phyloP scores from a whole-genome alignment of 306 rosid species.

The Abrus pulchellus region DNA sequence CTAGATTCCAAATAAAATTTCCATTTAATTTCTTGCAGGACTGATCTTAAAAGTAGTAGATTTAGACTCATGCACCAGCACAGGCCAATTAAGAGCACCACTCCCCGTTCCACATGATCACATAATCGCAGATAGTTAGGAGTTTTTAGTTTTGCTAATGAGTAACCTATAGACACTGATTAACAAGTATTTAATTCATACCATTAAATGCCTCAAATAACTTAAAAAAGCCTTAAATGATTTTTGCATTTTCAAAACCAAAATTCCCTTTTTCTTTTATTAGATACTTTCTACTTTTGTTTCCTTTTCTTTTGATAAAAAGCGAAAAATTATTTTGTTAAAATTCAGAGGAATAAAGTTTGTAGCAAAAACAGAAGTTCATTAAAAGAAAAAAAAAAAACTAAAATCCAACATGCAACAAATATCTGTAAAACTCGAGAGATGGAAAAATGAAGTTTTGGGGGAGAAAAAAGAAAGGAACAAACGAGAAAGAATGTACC shows the following conservation, averaged over 20 bases:
- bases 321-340: slow-evolving; percentile 10
- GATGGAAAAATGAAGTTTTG: neutral
- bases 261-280: slow-evolving; percentile 1
- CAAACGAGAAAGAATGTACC: slow-evolving; percentile 39
- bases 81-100: neutral
- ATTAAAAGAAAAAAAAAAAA: neutral
- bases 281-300: neutral
- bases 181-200: neutral
- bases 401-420: slow-evolving; percentile 24
- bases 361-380: neutral
- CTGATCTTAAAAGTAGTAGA: slow-evolving; percentile 32
- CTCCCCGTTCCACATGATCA: neutral
- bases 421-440: slow-evolving; percentile 35
- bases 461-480: neutral
- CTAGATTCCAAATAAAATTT: slow-evolving; percentile 15
- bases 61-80: neutral
- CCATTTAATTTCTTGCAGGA: neutral
- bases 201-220: neutral
- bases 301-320: neutral
- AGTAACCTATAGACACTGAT: neutral
- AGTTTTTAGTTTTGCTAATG: neutral
- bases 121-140: neutral
- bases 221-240: neutral
- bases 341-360: slow-evolving; percentile 37
- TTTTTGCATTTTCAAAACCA: neutral